Evolutionary conservation across 1,139 yeast species (phyloP).

Genomic region (Lodderomyces elongisporus): DNA sequence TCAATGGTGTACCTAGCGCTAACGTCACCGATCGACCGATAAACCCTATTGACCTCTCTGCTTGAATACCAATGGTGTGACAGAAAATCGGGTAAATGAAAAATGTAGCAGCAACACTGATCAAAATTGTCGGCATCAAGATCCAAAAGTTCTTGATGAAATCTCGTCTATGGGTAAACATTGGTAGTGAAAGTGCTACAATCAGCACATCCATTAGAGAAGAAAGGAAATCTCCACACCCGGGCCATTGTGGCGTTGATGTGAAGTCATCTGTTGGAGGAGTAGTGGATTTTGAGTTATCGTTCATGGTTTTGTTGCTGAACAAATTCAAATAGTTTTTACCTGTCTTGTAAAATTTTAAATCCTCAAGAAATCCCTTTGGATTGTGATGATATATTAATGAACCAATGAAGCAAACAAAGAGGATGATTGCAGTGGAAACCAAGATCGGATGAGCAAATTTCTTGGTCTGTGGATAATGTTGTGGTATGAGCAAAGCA

Average conservation of each 20-base stretch:
- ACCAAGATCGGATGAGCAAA: slow-evolving; percentile 68
- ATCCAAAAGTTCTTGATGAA: slow-evolving; percentile 54
- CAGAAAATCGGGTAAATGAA: slow-evolving; percentile 68
- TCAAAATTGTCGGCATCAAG: slow-evolving; percentile 55
- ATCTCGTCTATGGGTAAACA: slow-evolving; percentile 70
- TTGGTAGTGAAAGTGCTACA: slow-evolving; percentile 70
- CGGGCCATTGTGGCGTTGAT: slow-evolving; percentile 54
- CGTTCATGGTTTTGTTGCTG: slow-evolving; percentile 28
- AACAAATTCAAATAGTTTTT: slow-evolving; percentile 59
- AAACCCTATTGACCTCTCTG: slow-evolving; percentile 62
- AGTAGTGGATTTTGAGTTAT: slow-evolving; percentile 21
- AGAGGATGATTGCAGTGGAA: slow-evolving; percentile 56
- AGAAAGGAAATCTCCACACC: slow-evolving; percentile 72
- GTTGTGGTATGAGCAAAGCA: slow-evolving; percentile 47
- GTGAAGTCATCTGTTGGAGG: slow-evolving; percentile 21
- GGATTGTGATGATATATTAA: slow-evolving; percentile 43
- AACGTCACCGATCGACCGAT: slow-evolving; percentile 79
- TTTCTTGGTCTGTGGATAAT: slow-evolving; percentile 43
- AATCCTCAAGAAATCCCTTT: slow-evolving; percentile 43
- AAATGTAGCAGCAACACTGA: slow-evolving; percentile 54
- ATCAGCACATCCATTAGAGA: slow-evolving; percentile 73
- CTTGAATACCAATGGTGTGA: slow-evolving; percentile 56
- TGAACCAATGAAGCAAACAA: slow-evolving; percentile 58
- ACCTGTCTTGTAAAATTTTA: slow-evolving; percentile 62
- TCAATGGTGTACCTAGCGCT: slow-evolving; percentile 74